A percentile compares a stretch with the other conserved stretches of the same genome.
These are phyloP conservation scores for Aschersonia sp. DNA, from an alignment of 2,329 filamentous ascomycete species.

Conservation along the genomic window DNA sequence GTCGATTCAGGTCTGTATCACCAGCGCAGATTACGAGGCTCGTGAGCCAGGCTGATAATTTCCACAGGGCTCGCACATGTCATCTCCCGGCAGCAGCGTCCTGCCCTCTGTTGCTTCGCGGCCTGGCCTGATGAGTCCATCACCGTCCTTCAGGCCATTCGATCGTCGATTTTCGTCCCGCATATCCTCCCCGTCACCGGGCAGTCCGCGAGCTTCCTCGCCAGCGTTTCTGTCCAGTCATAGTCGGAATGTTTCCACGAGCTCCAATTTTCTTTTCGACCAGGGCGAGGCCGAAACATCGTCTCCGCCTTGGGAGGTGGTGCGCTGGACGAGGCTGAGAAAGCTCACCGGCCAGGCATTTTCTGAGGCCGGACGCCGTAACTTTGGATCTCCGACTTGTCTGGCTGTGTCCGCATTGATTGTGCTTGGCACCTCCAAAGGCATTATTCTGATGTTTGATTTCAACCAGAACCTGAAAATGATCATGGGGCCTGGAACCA, in stretches of 20 bases:
- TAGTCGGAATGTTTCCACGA: conserved; percentile 67
- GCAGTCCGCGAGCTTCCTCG: conserved; percentile 55
- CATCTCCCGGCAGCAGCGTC: conserved; percentile 60
- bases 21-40: not conserved
- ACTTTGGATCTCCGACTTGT: conserved; percentile 84
- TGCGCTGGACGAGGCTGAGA: conserved; percentile 85
- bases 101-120: conserved; percentile 56
- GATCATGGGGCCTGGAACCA: conserved; percentile 86
- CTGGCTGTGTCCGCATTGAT: conserved; percentile 78
- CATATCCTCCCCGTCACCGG: conserved; percentile 41
- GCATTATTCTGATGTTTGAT: conserved; percentile 89
- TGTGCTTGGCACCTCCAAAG: conserved; percentile 84
- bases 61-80: conserved; percentile 42
- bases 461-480: conserved; percentile 91
- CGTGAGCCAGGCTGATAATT: conserved; percentile 11
- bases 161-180: conserved; percentile 89
- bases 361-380: conserved; percentile 81
- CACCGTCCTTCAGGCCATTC: conserved; percentile 80
- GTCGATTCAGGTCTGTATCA: conserved; percentile 51
- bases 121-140: conserved; percentile 51
- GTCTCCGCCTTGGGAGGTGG: conserved; percentile 86
- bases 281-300: conserved; percentile 52
- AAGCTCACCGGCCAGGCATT: conserved; percentile 85
- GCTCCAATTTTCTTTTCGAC: conserved; percentile 51
- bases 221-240: conserved; percentile 65